Evolutionary conservation across 139 green algal genomes (phyloP).

Genomic region (Chlamydomonas schloesseri): DNA sequence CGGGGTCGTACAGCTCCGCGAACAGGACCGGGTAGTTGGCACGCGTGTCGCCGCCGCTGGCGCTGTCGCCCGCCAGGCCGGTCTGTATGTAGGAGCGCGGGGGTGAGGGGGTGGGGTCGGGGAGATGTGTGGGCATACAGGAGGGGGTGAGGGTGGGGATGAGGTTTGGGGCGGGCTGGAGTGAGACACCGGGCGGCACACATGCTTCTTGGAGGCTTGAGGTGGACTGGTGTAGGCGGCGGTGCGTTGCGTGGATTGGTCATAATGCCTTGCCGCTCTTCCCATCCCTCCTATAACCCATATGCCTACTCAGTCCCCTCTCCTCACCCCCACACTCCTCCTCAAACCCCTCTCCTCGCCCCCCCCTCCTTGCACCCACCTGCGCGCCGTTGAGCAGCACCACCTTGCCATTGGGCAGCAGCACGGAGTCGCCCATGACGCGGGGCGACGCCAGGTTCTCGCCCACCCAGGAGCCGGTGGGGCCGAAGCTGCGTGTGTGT

Average conservation of each 20-base stretch:
- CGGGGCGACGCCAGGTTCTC: constrained; percentile 29
- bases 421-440: constrained; percentile 39
- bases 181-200: too few species aligned
- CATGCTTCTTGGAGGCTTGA: too few species aligned
- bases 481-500: not conserved
- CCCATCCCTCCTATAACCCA: too few species aligned
- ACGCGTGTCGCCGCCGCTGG: not conserved
- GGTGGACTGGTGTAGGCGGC: too few species aligned
- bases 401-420: constrained; percentile 40
- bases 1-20: constrained; percentile 45
- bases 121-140: not conserved
- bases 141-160: too few species aligned
- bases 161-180: too few species aligned
- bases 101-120: not conserved
- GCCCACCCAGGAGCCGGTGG: not conserved
- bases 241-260: too few species aligned
- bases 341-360: too few species aligned
- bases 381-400: constrained; percentile 49
- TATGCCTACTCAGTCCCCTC: too few species aligned
- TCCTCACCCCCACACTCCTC: too few species aligned
- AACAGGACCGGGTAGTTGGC: constrained; percentile 34
- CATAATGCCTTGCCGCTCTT: too few species aligned
- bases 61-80: constrained; percentile 43
- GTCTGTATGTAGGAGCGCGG: not conserved
- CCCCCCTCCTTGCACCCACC: too few species aligned